These are phyloP conservation scores for Sinapis alba DNA, from an alignment of 441 rosid species.

Conservation along the genomic window DNA sequence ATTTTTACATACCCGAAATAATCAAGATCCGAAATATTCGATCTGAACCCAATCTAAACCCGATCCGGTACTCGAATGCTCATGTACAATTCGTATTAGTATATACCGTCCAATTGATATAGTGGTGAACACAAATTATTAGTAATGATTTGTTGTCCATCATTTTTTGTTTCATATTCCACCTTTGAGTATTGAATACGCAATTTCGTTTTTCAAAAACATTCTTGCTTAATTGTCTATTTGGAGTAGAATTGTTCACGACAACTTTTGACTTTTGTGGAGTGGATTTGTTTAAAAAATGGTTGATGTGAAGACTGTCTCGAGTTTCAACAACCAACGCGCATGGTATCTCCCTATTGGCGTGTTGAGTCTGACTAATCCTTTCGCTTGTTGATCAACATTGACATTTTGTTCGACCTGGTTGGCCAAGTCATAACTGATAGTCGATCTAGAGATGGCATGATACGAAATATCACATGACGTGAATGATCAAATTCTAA, in stretches of 20 bases:
- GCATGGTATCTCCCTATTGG: too few species aligned
- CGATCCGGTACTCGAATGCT: too few species aligned
- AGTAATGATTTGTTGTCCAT: not conserved
- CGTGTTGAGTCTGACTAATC: too few species aligned
- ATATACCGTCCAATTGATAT: constrained; percentile 9
- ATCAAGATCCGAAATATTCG: too few species aligned
- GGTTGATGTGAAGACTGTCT: not conserved
- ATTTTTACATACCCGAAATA: too few species aligned
- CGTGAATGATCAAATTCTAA: too few species aligned
- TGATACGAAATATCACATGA: not conserved
- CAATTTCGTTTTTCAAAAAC: not conserved
- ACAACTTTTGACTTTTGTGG: not conserved
- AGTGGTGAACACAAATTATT: not conserved
- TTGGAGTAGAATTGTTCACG: not conserved
- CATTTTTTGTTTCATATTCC: not conserved
- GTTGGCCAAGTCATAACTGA: too few species aligned
- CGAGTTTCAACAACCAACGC: too few species aligned
- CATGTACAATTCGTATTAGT: too few species aligned
- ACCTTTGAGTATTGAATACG: not conserved
- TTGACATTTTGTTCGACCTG: too few species aligned
- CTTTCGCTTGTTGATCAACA: too few species aligned
- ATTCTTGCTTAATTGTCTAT: not conserved
- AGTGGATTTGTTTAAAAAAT: not conserved
- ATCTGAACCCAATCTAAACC: too few species aligned
- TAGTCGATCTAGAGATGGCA: not conserved